These are phyloP conservation scores for Neonectria neomacrospora DNA, from an alignment of 2,329 filamentous ascomycete species.

Conservation along the genomic window DNA sequence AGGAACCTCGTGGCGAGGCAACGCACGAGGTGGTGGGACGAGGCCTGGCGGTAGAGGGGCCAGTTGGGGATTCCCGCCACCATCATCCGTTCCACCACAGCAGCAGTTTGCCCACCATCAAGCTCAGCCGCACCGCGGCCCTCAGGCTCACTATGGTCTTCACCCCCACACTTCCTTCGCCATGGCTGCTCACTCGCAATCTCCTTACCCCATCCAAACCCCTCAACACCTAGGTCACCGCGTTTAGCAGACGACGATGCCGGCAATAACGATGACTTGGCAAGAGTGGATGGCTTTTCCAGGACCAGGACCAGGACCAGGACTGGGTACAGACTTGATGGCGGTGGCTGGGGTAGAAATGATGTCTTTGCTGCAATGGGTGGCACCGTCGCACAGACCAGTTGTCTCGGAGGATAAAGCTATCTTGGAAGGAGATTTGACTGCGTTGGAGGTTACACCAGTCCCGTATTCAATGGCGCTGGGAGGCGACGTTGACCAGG, in stretches of 20 bases:
- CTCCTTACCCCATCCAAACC: conserved; percentile 14
- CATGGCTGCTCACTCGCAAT: conserved; percentile 10
- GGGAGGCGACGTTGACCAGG: not conserved
- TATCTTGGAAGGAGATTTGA: too few species aligned
- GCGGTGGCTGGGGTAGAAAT: not conserved
- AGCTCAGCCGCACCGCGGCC: too few species aligned
- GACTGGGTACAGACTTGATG: too few species aligned
- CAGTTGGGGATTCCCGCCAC: not conserved
- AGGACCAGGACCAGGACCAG: too few species aligned
- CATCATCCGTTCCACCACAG: conserved; percentile 17
- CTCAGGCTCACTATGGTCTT: not conserved
- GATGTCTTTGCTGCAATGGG: not conserved
- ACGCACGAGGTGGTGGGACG: conserved; percentile 20
- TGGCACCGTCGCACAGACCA: not conserved
- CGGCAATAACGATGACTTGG: not conserved
- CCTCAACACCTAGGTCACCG: conserved; percentile 30
- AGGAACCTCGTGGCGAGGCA: conserved; percentile 31
- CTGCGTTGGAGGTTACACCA: not conserved
- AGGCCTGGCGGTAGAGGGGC: conserved; percentile 16
- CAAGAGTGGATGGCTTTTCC: not conserved
- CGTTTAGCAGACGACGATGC: conserved; percentile 20
- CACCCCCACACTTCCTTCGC: not conserved
- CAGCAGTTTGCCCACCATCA: conserved; percentile 9
- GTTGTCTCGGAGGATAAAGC: not conserved
- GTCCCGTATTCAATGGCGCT: not conserved